Percentiles rank a stretch among this genome's conserved stretches.
These are phyloP conservation scores for Eragrostis nindensis DNA, from an alignment of 176 grass and related monocot genomes.

Conservation along the genomic window DNA sequence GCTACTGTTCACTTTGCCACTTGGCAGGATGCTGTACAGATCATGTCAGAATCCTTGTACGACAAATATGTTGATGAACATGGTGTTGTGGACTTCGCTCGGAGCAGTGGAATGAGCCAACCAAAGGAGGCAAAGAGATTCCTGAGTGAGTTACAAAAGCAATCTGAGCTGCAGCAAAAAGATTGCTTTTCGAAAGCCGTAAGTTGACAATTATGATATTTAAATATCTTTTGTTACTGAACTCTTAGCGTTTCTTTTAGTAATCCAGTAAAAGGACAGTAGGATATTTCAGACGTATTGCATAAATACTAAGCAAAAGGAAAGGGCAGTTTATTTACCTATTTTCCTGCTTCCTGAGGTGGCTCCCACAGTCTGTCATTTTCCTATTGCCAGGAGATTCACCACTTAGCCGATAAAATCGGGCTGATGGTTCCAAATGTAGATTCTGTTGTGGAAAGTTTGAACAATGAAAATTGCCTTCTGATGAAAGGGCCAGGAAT, in stretches of 20 bases:
- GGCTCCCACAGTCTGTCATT: slow-evolving; percentile 19
- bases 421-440: slow-evolving; percentile 66
- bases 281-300: neutral
- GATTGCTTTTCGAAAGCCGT: slow-evolving; percentile 77
- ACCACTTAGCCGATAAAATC: slow-evolving; percentile 72
- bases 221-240: neutral
- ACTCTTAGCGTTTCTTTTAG: neutral
- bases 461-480: slow-evolving; percentile 59
- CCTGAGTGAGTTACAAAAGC: slow-evolving; percentile 60
- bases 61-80: slow-evolving; percentile 89
- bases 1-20: slow-evolving; percentile 39
- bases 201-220: slow-evolving; percentile 26
- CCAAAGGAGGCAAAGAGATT: slow-evolving; percentile 62
- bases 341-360: neutral
- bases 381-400: slow-evolving; percentile 62
- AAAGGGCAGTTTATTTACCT: neutral
- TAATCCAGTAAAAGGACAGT: neutral
- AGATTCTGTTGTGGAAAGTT: slow-evolving; percentile 56
- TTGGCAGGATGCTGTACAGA: slow-evolving; percentile 72
- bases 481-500: slow-evolving; percentile 61
- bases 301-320: neutral
- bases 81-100: slow-evolving; percentile 72
- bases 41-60: slow-evolving; percentile 82
- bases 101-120: slow-evolving; percentile 86
- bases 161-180: slow-evolving; percentile 72